phyloP scores from a whole-genome alignment of 2,329 filamentous ascomycete genomes.

The Rasamsonia emersonii region DNA sequence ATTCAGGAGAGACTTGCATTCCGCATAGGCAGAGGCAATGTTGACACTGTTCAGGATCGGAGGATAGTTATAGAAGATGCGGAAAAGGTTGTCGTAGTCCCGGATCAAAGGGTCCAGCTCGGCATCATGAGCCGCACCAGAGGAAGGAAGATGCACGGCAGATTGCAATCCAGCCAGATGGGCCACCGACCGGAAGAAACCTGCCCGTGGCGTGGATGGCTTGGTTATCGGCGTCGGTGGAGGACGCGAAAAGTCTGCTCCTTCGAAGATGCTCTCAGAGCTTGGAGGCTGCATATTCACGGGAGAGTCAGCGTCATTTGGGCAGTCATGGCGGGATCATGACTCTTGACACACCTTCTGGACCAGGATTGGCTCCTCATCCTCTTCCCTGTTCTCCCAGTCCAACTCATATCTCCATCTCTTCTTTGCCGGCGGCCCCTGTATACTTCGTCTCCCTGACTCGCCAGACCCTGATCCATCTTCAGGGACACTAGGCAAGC shows the following conservation, averaged over 20 bases:
- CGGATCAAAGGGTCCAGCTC: conserved; percentile 64
- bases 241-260: conserved; percentile 25
- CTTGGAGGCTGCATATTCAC: conserved; percentile 21
- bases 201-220: conserved; percentile 50
- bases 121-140: conserved; percentile 47
- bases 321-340: conserved; percentile 2
- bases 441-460: conserved; percentile 28
- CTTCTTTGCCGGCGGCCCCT: conserved; percentile 41
- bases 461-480: conserved; percentile 29
- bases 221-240: conserved; percentile 54
- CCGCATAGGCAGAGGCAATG: conserved; percentile 85
- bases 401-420: conserved; percentile 87
- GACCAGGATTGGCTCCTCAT: conserved; percentile 79
- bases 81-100: conserved; percentile 92
- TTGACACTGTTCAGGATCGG: conserved; percentile 75
- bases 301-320: conserved; percentile 8
- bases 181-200: conserved; percentile 82
- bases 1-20: conserved; percentile 81
- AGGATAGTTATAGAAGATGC: conserved; percentile 89
- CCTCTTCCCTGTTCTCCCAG: conserved; percentile 55
- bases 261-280: conserved; percentile 47
- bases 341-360: conserved; percentile 55
- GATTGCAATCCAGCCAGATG: conserved; percentile 57
- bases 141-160: conserved; percentile 41
- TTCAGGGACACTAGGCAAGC: conserved; percentile 27